Evolutionary conservation across 768 basidiomycete species (phyloP).

Genomic region (Collybia sp.): DNA sequence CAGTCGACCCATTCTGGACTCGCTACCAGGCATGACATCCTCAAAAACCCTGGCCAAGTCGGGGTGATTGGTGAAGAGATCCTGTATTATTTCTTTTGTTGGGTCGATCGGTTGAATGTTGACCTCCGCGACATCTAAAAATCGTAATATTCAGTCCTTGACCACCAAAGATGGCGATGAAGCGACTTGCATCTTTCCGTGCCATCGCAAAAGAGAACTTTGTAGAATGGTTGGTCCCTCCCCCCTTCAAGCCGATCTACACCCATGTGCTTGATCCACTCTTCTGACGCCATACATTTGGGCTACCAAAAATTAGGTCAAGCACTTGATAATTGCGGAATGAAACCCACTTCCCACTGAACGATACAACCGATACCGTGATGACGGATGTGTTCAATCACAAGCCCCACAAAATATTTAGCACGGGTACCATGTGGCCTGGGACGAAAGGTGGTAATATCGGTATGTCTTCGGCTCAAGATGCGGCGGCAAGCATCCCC

Average conservation of each 20-base stretch:
- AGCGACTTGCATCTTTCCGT: slow-evolving; percentile 29
- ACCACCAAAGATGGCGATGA: background rate
- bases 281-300: slow-evolving; percentile 32
- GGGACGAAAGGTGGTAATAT: slow-evolving; percentile 19
- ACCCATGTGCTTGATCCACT: slow-evolving; percentile 40
- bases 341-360: slow-evolving; percentile 43
- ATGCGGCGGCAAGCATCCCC: slow-evolving; percentile 5
- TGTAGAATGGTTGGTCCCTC: slow-evolving; percentile 47
- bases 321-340: background rate
- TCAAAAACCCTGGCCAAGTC: slow-evolving; percentile 11
- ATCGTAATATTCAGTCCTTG: background rate
- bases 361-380: slow-evolving; percentile 39
- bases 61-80: slow-evolving; percentile 6
- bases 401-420: slow-evolving; percentile 45
- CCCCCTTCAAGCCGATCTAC: slow-evolving; percentile 34
- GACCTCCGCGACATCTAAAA: slow-evolving; percentile 29
- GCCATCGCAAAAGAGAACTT: slow-evolving; percentile 27
- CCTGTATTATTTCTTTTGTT: slow-evolving; percentile 12
- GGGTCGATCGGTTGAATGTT: slow-evolving; percentile 18
- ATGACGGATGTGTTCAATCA: slow-evolving; percentile 34
- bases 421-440: slow-evolving; percentile 19
- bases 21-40: slow-evolving; percentile 5
- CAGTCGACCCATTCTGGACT: slow-evolving; percentile 27
- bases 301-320: background rate
- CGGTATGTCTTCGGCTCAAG: slow-evolving; percentile 17